A percentile compares a stretch with the other conserved stretches of the same genome.
Conservation (phyloP, 495 filamentous ascomycete species). For the Parathielavia appendiculata region DNA sequence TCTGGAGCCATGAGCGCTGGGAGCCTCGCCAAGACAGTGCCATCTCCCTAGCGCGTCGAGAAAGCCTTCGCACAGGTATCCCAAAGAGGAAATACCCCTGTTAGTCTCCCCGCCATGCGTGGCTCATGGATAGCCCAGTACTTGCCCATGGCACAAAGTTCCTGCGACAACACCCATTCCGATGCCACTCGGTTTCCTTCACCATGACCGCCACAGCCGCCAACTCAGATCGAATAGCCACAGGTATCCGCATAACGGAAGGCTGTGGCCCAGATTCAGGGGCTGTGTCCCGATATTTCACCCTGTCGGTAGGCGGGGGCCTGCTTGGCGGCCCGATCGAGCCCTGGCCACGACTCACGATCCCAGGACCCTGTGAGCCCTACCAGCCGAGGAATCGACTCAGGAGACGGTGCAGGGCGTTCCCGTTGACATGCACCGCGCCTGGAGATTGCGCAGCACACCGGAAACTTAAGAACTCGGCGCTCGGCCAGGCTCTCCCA, state of each 20-base stretch:
- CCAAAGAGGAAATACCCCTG: conserved; percentile 30
- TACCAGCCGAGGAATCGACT: conserved; percentile 11
- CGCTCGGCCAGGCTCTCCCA: conserved; percentile 16
- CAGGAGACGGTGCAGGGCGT: conserved; percentile 9
- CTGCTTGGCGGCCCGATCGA: conserved; percentile 13
- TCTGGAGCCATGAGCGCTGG: conserved; percentile 9
- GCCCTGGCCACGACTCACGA: conserved; percentile 9
- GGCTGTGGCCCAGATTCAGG: conserved; percentile 20
- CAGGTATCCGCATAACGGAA: conserved; percentile 17
- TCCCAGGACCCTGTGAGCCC: conserved; percentile 2
- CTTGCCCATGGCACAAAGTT: not conserved
- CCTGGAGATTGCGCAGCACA: conserved; percentile 4
- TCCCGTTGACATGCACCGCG: conserved; percentile 13
- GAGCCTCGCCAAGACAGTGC: conserved; percentile 16
- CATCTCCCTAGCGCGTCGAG: conserved; percentile 11
- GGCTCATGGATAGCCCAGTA: conserved; percentile 7
- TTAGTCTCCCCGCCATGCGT: conserved; percentile 4
- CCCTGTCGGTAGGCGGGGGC: conserved; percentile 9
- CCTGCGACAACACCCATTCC: not conserved
- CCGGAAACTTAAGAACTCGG: conserved; percentile 16
- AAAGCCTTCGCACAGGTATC: conserved; percentile 32
- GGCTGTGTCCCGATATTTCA: conserved; percentile 21
- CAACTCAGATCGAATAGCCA: not conserved
- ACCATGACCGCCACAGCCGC: conserved; percentile 6
- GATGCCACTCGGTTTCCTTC: not conserved